phyloP scores from a whole-genome alignment of 495 filamentous ascomycete genomes.

The Rhypophila decipiens region DNA sequence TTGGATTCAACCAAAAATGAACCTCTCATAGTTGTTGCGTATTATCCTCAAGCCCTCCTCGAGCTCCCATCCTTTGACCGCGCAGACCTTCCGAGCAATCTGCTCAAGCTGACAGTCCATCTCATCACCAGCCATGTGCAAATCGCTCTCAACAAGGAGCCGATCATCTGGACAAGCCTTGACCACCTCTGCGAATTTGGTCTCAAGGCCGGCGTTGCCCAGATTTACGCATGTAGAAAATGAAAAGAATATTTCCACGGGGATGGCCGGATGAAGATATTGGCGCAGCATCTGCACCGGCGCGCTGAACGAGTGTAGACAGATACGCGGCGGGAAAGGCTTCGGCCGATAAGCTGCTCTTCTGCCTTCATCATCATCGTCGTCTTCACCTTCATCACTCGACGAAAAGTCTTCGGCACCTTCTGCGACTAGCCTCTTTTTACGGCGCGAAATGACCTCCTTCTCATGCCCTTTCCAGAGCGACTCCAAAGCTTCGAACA shows the following conservation, averaged over 20 bases:
- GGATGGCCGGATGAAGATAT: constrained; percentile 68
- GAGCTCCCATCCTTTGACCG: constrained; percentile 71
- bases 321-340: constrained; percentile 84
- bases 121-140: constrained; percentile 73
- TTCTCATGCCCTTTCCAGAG: constrained; percentile 82
- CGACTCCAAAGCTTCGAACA: constrained; percentile 68
- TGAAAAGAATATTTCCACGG: constrained; percentile 76
- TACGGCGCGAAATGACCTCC: constrained; percentile 56
- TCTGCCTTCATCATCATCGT: constrained; percentile 18
- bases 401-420: constrained; percentile 44
- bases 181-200: constrained; percentile 55
- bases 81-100: constrained; percentile 64
- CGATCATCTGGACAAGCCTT: constrained; percentile 67
- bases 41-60: constrained; percentile 63
- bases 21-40: constrained; percentile 71
- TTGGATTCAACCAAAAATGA: constrained; percentile 58
- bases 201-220: constrained; percentile 37
- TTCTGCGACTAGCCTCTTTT: constrained; percentile 39
- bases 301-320: constrained; percentile 89
- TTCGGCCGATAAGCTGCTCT: constrained; percentile 19
- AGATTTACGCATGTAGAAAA: constrained; percentile 85
- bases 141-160: constrained; percentile 82
- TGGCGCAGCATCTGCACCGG: constrained; percentile 68
- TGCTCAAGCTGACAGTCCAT: constrained; percentile 79
- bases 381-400: constrained; percentile 33